Percentiles rank a stretch among this genome's conserved stretches.
Conservation (phyloP, 768 basidiomycete genomes). For the Trametes villosa region DNA sequence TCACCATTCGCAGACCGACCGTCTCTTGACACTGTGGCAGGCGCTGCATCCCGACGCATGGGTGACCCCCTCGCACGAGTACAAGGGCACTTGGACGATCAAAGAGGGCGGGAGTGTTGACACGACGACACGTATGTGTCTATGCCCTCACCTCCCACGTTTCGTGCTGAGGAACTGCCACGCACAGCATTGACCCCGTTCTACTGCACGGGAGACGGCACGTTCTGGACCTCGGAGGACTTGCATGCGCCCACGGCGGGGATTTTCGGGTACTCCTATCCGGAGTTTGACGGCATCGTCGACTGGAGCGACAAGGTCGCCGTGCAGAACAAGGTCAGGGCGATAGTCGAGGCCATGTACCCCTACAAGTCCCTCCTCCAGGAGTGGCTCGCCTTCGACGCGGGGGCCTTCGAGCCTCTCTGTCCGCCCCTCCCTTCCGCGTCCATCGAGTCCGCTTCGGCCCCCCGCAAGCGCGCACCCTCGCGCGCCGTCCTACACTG, state of each 20-base stretch:
- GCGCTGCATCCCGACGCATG: conserved; percentile 43
- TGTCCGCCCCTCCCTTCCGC: no score
- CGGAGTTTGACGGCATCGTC: conserved; percentile 51
- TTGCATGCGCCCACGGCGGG: conserved; percentile 32
- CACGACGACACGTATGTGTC: conserved; percentile 24
- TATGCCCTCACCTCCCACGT: conserved; percentile 17
- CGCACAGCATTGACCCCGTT: conserved; percentile 49
- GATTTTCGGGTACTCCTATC: conserved; percentile 50
- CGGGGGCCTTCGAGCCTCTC: no score
- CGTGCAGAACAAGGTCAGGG: conserved; percentile 37
- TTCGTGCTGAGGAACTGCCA: not conserved
- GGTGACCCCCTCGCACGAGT: conserved; percentile 30
- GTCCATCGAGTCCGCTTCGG: conserved; percentile 37
- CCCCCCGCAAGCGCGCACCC: no score
- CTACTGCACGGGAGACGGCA: conserved; percentile 38
- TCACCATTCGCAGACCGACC: conserved; percentile 57
- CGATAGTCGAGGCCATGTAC: conserved; percentile 40
- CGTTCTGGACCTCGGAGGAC: conserved; percentile 45
- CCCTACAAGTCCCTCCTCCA: not conserved
- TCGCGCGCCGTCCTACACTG: conserved; percentile 36
- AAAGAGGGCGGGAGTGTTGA: conserved; percentile 8
- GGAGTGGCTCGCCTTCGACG: not conserved
- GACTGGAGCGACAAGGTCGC: conserved; percentile 34
- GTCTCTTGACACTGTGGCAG: conserved; percentile 53
- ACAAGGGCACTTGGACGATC: conserved; percentile 16